Evolutionary conservation across 1,139 yeast genomes (phyloP), one percentile per base, ranked within the genome.

Genomic region (Suhomyces anneliseae): DNA sequence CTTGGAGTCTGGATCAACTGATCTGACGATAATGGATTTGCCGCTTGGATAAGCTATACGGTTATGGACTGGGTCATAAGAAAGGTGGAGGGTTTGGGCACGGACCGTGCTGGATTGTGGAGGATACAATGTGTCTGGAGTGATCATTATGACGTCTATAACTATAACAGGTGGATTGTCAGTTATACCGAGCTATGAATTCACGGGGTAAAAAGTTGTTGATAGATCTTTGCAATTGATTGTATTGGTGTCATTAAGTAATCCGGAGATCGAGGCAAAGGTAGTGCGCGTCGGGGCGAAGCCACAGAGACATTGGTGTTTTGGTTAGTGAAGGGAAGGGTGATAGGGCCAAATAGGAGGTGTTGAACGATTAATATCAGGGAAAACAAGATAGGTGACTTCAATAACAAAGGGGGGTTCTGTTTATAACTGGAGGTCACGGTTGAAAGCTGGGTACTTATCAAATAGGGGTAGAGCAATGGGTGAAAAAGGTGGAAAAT

Each of bases 21-120:
- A 80, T 50, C 96, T 79, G 33, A 93, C 72, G 58, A 83, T 80
- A 35, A 93, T 80, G 6, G 95, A 84, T 63, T 89, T 88, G 42
- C 96, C 96, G 55, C 85, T 72, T 15, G 93, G 83, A 62, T 92
- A 93, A 1, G 86, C 95, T 43, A 93, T 70, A 49, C 95, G 71
- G 57, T 86, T 82, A 39, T 85, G 73, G 48, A 76, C 72, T 29
- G 76, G 61, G 61, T 90, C 96, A 60, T 87, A 90, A 0, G 95
- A 81, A 40, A 93, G 66, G 54, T 83, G 90, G 6, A 87, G 82
- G 9, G 87, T 73, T 46, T 78, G 83, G 27, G 85, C 95, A 55
- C 93, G 77, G 34, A 75, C 64, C 2, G 98, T 90, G 24, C 81
- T 57, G 0, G 98, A 97, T 54, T 84, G 85, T 4, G 97, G 92